Base-by-base conservation (phyloP, 768 basidiomycete species). In the Melanogaster broomeanus region DNA sequence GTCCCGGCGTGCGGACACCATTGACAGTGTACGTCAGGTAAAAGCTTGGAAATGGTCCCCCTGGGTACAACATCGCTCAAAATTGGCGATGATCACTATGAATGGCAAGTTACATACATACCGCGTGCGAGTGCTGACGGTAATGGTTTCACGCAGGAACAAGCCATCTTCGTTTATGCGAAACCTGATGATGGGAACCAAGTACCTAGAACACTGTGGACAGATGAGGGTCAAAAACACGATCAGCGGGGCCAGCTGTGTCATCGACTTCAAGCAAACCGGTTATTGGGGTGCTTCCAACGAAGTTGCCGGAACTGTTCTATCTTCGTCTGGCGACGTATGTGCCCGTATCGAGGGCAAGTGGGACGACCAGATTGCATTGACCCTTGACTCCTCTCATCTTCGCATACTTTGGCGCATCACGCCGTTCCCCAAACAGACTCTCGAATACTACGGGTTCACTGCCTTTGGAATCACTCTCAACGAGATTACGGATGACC, bases 101-200 rank as follows among this genome's bases (percentile, higher is more conserved):
- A 80, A 55, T 94, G 92, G 92, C 88, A 57, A 59, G 79, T 51
- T 3, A 39, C 6, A 51, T 49, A 27, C 13, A 27, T 37, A 28
- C 13, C 42, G 15, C 39, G 24, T 43, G 21, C 22, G 18, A 42
- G 28, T 18, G 27, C 53, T 40, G 45, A 39, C 44, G 22, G 47
- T 48, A 8, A 53, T 40, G 35, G 34, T 6, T 22, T 27, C 41
- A 8, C 4, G 11, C 60, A 92, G 92, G 91, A 86, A 81, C 42
- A 90, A 87, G 57, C 92, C 92, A 2, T 91, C 90, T 1, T 89
- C 89, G 3, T 95, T 93, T 69, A 84, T 93, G 76, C 76, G 92
- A 53, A 93, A 93, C 69, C 73, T 95, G 51, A 85, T 94, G 82
- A 86, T 91, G 69, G 93, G 93, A 10, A 87, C 89, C 22, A 93